These are phyloP conservation scores for Rhodotorula sp. DNA, from an alignment of 1,284 basidiomycete species.

Conservation along the genomic window DNA sequence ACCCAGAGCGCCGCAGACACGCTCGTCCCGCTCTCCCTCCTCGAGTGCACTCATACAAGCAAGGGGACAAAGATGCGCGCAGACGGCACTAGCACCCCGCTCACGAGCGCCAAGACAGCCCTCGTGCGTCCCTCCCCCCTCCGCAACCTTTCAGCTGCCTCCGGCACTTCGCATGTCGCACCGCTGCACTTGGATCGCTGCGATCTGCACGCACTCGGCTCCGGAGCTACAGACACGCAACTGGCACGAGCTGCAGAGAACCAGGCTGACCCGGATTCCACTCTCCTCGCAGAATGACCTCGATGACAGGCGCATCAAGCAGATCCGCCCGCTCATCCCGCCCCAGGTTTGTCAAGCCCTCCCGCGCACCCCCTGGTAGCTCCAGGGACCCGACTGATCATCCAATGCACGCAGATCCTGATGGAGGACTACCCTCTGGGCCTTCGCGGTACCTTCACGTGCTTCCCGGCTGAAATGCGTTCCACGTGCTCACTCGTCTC, in stretches of 20 bases:
- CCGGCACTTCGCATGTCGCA: neutral
- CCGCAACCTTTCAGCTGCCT: neutral
- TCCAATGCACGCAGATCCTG: slow-evolving; percentile 63
- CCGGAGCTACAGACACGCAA: too few species aligned
- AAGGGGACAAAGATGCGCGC: too few species aligned
- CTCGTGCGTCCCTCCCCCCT: neutral
- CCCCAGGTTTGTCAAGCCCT: slow-evolving; percentile 19
- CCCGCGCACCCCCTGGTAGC: slow-evolving; percentile 11
- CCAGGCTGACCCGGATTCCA: too few species aligned
- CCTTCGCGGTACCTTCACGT: slow-evolving; percentile 46
- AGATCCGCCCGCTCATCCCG: slow-evolving; percentile 66
- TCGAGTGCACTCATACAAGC: too few species aligned
- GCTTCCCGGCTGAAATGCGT: slow-evolving; percentile 44
- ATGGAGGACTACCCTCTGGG: slow-evolving; percentile 79
- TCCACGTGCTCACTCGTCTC: slow-evolving; percentile 43
- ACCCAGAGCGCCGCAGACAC: too few species aligned
- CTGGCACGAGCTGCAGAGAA: too few species aligned
- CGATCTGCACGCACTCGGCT: too few species aligned
- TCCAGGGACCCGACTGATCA: neutral
- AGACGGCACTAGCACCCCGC: slow-evolving; percentile 3
- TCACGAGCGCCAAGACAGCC: neutral
- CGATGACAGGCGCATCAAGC: slow-evolving; percentile 83
- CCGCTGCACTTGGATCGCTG: too few species aligned
- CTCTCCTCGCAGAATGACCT: slow-evolving; percentile 48
- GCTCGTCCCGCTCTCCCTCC: too few species aligned